Conservation (phyloP, 495 filamentous ascomycete genomes). For the Penicillium verhagenii region DNA sequence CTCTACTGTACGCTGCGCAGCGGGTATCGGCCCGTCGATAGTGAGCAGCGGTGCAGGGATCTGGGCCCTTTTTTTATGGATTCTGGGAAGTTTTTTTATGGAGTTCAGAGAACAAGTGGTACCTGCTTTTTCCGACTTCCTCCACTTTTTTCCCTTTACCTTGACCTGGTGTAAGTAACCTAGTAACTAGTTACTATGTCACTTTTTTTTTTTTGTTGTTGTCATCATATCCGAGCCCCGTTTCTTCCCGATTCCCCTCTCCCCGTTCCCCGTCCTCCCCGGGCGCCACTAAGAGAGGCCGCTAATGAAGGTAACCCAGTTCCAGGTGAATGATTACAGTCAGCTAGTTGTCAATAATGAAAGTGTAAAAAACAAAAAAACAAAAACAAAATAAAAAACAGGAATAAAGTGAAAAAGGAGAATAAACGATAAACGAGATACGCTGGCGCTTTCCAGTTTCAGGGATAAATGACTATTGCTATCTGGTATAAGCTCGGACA, state of each 20-base stretch:
- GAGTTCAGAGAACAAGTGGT: not conserved
- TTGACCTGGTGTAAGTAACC: too few species aligned
- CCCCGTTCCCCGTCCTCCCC: not conserved
- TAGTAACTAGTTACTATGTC: too few species aligned
- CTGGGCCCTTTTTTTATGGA: slow-evolving; percentile 8
- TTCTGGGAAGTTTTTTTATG: too few species aligned
- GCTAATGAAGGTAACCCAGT: slow-evolving; percentile 7
- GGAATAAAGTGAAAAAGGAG: not conserved
- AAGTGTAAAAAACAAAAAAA: not conserved
- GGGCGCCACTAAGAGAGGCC: not conserved
- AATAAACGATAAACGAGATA: not conserved
- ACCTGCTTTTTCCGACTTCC: not conserved
- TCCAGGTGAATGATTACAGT: slow-evolving; percentile 4
- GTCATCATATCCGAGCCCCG: too few species aligned
- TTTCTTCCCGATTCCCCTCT: slow-evolving; percentile 13
- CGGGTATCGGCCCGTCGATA: slow-evolving; percentile 39
- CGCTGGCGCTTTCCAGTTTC: not conserved
- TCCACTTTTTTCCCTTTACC: too few species aligned
- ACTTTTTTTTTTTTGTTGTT: too few species aligned
- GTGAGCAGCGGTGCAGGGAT: slow-evolving; percentile 34
- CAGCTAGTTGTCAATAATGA: not conserved
- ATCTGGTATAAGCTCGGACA: too few species aligned
- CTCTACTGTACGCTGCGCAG: slow-evolving; percentile 31
- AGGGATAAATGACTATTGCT: not conserved
- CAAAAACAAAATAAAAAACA: not conserved